A percentile compares a stretch with the other conserved stretches of the same genome.
Conservation (phyloP, 352 stramenopile genomes). For the Globisporangium abappressorium region DNA sequence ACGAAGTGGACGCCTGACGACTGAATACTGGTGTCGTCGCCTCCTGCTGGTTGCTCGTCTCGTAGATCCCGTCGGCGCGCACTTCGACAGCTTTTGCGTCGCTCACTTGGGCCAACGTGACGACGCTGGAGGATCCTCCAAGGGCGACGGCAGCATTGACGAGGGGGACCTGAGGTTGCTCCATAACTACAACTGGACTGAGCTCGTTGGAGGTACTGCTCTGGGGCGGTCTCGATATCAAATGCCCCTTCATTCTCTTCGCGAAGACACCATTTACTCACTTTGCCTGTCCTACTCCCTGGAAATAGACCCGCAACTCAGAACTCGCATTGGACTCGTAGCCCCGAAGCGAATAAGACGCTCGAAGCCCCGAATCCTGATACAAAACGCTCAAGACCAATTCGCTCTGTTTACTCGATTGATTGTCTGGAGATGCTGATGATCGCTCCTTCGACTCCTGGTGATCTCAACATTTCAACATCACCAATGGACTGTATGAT, state of each 20-base stretch:
- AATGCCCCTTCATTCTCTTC: background rate
- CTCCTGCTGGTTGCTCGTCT: constrained; percentile 11
- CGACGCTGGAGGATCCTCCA: background rate
- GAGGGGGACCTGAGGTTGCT: background rate
- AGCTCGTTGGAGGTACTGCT: background rate
- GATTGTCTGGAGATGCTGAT: background rate
- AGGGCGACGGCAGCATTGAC: background rate
- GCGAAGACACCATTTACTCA: background rate
- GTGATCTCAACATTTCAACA: background rate
- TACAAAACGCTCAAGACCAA: background rate
- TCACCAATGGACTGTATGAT: background rate
- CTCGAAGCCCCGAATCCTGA: background rate
- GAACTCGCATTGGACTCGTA: background rate
- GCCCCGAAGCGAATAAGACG: background rate
- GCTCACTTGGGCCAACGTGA: background rate
- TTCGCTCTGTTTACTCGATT: background rate
- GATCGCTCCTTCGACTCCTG: background rate
- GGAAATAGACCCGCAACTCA: background rate
- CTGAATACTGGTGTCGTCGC: background rate
- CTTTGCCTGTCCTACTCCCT: background rate
- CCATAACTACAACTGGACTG: background rate
- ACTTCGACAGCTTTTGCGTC: constrained; percentile 7
- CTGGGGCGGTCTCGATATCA: background rate
- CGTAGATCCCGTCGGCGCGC: constrained; percentile 11
- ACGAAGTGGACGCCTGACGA: background rate